These are phyloP conservation scores for Clavispora fructus DNA, from an alignment of 805 yeast species.

Conservation along the genomic window DNA sequence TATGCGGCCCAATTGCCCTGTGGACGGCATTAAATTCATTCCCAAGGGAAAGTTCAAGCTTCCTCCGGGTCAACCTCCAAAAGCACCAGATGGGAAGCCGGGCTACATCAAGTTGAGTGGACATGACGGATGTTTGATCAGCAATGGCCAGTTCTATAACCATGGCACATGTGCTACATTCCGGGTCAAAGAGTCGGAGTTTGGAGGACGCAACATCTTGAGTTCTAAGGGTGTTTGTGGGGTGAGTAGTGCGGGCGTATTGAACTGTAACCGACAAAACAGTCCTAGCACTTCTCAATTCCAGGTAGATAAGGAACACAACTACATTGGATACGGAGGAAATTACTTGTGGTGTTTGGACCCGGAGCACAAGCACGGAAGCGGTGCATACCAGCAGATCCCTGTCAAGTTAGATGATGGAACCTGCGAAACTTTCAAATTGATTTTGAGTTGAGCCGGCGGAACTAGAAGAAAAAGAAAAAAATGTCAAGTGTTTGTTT, in stretches of 20 bases:
- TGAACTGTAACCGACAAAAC: conserved; percentile 11
- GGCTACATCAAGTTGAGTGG: conserved; percentile 43
- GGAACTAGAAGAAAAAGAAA: too few species aligned
- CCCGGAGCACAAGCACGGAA: conserved; percentile 11
- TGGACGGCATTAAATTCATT: conserved; percentile 58
- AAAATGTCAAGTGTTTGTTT: too few species aligned
- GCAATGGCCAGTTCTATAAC: conserved; percentile 80
- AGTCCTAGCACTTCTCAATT: conserved; percentile 45
- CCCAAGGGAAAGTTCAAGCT: conserved; percentile 50
- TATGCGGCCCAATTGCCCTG: conserved; percentile 60
- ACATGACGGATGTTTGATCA: conserved; percentile 71
- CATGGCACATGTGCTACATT: conserved; percentile 84
- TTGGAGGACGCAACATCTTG: conserved; percentile 68
- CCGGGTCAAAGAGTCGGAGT: conserved; percentile 48
- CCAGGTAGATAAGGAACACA: conserved; percentile 42
- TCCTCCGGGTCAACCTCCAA: conserved; percentile 13
- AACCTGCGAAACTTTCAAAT: conserved; percentile 10
- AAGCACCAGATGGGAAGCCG: conserved; percentile 8
- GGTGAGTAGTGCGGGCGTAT: conserved; percentile 7
- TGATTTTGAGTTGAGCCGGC: conserved; percentile 1
- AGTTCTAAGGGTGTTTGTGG: conserved; percentile 77
- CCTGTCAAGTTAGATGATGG: conserved; percentile 40
- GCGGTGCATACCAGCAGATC: conserved; percentile 40
- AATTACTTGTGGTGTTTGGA: conserved; percentile 60
- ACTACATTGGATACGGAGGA: conserved; percentile 57